phyloP scores from a whole-genome alignment of 1,284 basidiomycete species.

The Cryptococcus neoformans region DNA sequence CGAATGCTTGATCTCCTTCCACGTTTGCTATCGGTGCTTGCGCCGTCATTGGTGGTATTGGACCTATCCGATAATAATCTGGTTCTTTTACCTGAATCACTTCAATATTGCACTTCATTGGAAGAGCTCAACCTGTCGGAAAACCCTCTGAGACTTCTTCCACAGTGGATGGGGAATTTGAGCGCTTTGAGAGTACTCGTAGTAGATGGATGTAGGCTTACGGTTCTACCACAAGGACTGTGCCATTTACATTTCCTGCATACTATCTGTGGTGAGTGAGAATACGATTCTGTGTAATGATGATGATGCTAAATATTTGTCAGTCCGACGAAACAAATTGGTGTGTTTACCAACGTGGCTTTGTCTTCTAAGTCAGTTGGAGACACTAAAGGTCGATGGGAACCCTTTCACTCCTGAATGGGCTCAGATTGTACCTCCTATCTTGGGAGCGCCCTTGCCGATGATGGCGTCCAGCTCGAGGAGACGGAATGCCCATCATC shows the following conservation, averaged over 20 bases:
- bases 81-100: conserved; percentile 69
- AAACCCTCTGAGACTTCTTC: conserved; percentile 81
- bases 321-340: conserved; percentile 73
- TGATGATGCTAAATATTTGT: conserved; percentile 3
- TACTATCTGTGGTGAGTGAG: conserved; percentile 66
- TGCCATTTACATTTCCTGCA: conserved; percentile 69
- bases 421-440: conserved; percentile 79
- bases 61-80: conserved; percentile 88
- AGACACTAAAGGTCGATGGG: conserved; percentile 83
- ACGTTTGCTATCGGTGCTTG: conserved; percentile 64
- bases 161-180: conserved; percentile 74
- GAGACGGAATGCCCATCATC: conserved; percentile 10
- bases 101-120: conserved; percentile 71
- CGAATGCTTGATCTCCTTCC: conserved; percentile 68
- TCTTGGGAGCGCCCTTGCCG: conserved; percentile 24
- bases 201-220: conserved; percentile 80
- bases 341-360: conserved; percentile 91
- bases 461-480: not conserved
- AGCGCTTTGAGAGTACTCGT: conserved; percentile 78
- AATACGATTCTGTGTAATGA: conserved; percentile 8
- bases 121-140: conserved; percentile 93
- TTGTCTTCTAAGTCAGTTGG: conserved; percentile 73
- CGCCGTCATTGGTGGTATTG: conserved; percentile 73
- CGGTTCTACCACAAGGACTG: conserved; percentile 66
- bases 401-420: conserved; percentile 93